phyloP scores from a whole-genome alignment of 768 basidiomycete genomes.

The Boletus vermiculosoides region DNA sequence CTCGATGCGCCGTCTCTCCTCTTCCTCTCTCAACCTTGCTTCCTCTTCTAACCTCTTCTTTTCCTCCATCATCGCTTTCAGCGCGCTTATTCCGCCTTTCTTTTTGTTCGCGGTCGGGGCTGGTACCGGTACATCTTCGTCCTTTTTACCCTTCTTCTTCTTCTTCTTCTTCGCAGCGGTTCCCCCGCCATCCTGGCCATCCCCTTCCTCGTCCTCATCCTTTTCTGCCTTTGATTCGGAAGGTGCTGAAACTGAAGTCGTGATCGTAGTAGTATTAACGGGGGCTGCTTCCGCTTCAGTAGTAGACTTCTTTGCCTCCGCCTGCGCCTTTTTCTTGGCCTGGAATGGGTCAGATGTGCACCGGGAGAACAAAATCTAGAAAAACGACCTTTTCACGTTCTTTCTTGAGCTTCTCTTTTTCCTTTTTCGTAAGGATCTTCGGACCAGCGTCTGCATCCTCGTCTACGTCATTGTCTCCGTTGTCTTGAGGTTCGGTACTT shows the following conservation, averaged over 20 bases:
- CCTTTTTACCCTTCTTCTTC: conserved; percentile 78
- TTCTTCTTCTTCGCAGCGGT: conserved; percentile 76
- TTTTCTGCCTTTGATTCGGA: conserved; percentile 36
- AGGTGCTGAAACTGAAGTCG: conserved; percentile 19
- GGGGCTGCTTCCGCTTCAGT: conserved; percentile 33
- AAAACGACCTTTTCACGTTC: conserved; percentile 83
- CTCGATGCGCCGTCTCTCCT: conserved; percentile 77
- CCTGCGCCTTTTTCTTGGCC: conserved; percentile 80
- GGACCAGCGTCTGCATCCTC: conserved; percentile 53
- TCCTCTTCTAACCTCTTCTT: conserved; percentile 89
- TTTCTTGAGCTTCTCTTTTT: conserved; percentile 97
- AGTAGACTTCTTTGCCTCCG: conserved; percentile 72
- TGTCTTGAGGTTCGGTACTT: conserved; percentile 34
- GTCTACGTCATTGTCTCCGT: conserved; percentile 44
- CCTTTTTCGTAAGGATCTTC: conserved; percentile 85
- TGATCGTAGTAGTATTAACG: conserved; percentile 21
- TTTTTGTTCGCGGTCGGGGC: conserved; percentile 54
- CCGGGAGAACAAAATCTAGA: conserved; percentile 1
- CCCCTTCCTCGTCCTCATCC: conserved; percentile 68
- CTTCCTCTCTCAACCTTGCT: conserved; percentile 65
- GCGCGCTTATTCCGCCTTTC: conserved; percentile 75
- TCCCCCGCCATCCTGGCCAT: conserved; percentile 52
- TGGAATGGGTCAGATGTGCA: conserved; percentile 32
- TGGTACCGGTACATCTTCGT: conserved; percentile 52
- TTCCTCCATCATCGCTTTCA: conserved; percentile 91